Percentiles rank a stretch among this genome's conserved stretches.
phyloP scores from a whole-genome alignment of 164 flowering plant genomes.

The Paratinospora sagittata region DNA sequence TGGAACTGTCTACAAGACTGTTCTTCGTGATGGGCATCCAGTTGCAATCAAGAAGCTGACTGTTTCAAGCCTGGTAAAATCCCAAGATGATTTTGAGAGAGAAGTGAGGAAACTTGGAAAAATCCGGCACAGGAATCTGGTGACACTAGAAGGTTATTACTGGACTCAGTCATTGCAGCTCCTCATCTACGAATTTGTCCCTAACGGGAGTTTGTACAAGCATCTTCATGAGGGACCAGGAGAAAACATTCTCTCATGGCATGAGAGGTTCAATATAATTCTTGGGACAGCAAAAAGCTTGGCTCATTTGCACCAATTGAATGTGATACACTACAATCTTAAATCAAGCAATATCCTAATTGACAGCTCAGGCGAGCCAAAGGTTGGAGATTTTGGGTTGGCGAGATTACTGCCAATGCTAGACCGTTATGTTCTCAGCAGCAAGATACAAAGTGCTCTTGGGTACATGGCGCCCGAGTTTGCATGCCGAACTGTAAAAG shows the following conservation, averaged over 20 bases:
- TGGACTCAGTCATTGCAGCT: constrained; percentile 93
- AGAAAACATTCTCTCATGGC: constrained; percentile 59
- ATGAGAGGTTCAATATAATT: constrained; percentile 65
- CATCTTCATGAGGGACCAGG: constrained; percentile 64
- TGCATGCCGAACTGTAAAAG: constrained; percentile 80
- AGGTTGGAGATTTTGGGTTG: constrained; percentile 82
- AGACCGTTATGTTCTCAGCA: constrained; percentile 77
- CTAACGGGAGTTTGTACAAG: constrained; percentile 67
- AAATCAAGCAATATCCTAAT: constrained; percentile 78
- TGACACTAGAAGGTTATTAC: constrained; percentile 81
- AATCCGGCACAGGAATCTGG: constrained; percentile 64
- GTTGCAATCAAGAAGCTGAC: constrained; percentile 91
- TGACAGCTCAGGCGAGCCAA: constrained; percentile 57
- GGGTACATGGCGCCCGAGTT: constrained; percentile 99
- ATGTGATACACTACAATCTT: constrained; percentile 75
- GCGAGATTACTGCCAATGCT: constrained; percentile 77
- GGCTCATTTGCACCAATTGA: constrained; percentile 64
- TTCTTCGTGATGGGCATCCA: constrained; percentile 61
- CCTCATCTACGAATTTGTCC: constrained; percentile 66
- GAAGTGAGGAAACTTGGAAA: constrained; percentile 78
- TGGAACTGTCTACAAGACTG: constrained; percentile 77
- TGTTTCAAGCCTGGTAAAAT: constrained; percentile 72
- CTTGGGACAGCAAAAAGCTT: constrained; percentile 79
- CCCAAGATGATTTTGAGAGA: constrained; percentile 82
- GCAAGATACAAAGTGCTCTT: constrained; percentile 95